These are phyloP conservation scores for Elsinoe ampelina DNA, from an alignment of 2,329 filamentous ascomycete genomes.

Conservation along the genomic window DNA sequence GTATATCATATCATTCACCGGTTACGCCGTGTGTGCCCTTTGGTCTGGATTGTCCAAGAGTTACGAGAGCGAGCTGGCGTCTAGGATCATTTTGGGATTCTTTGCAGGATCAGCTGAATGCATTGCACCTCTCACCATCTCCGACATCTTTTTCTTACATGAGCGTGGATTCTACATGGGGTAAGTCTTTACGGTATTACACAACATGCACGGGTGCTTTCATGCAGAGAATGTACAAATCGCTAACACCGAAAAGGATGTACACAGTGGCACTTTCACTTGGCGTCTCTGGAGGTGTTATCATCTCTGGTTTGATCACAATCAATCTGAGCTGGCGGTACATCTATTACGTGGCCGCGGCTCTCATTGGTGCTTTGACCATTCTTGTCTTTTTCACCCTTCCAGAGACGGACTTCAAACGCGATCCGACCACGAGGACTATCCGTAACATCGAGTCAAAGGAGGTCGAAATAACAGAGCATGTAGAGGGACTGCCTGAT, in stretches of 20 bases:
- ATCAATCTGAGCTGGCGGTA: constrained; percentile 41
- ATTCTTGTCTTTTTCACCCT: constrained; percentile 45
- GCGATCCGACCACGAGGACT: constrained; percentile 4
- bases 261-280: constrained; percentile 23
- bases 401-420: constrained; percentile 44
- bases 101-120: constrained; percentile 45
- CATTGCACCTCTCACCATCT: constrained; percentile 41
- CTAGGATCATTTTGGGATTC: constrained; percentile 45
- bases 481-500: neutral
- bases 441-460: neutral
- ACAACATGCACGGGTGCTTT: no score
- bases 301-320: constrained; percentile 37
- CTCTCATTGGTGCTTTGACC: constrained; percentile 41
- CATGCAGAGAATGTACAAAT: constrained; percentile 1
- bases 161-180: constrained; percentile 46
- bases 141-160: constrained; percentile 50
- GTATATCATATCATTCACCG: constrained; percentile 22
- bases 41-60: constrained; percentile 20
- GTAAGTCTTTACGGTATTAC: constrained; percentile 24
- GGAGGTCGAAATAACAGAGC: neutral
- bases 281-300: constrained; percentile 25
- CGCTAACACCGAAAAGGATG: constrained; percentile 15
- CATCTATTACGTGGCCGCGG: constrained; percentile 44
- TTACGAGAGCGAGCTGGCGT: constrained; percentile 29
- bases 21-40: constrained; percentile 19